A percentile compares a stretch with the other conserved stretches of the same genome.
These are phyloP conservation scores for Hypoxylon crocopeplum DNA, from an alignment of 495 filamentous ascomycete genomes.

Conservation along the genomic window DNA sequence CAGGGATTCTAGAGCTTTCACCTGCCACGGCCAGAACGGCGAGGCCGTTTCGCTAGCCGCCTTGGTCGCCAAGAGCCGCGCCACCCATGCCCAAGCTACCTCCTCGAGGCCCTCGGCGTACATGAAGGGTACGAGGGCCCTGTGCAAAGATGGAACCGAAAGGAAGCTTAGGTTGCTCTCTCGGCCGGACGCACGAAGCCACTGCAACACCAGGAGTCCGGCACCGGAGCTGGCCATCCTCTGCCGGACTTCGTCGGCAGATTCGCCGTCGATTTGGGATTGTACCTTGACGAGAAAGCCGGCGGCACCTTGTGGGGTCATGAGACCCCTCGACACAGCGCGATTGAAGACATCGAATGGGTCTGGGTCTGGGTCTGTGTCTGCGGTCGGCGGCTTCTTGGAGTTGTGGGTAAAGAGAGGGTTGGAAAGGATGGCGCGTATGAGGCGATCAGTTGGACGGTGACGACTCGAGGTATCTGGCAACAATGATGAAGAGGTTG, in stretches of 20 bases:
- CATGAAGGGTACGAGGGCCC: constrained; percentile 52
- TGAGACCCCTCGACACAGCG: constrained; percentile 52
- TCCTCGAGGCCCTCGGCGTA: constrained; percentile 57
- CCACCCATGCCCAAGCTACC: constrained; percentile 52
- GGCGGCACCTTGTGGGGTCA: constrained; percentile 49
- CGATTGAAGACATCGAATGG: constrained; percentile 46
- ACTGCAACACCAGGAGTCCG: constrained; percentile 53
- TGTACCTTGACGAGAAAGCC: constrained; percentile 48
- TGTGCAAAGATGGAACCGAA: constrained; percentile 37
- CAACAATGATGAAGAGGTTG: not conserved
- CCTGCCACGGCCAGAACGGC: not conserved
- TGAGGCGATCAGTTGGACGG: constrained; percentile 59
- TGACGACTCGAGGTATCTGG: constrained; percentile 7
- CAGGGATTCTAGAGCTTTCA: constrained; percentile 19
- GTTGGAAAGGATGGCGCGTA: constrained; percentile 73
- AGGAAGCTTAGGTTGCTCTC: constrained; percentile 48
- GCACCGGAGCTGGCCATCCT: constrained; percentile 48
- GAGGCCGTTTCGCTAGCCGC: constrained; percentile 12
- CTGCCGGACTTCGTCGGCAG: constrained; percentile 31
- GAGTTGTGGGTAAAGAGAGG: constrained; percentile 59
- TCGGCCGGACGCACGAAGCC: constrained; percentile 59
- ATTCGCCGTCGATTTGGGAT: constrained; percentile 37
- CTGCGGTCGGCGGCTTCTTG: not conserved
- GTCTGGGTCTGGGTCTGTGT: constrained; percentile 9
- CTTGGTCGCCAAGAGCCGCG: constrained; percentile 28